A percentile compares a stretch with the other conserved stretches of the same genome.
These are phyloP conservation scores for Obelidium mucronatum DNA, from an alignment of 192 early-diverging fungal species.

Conservation along the genomic window DNA sequence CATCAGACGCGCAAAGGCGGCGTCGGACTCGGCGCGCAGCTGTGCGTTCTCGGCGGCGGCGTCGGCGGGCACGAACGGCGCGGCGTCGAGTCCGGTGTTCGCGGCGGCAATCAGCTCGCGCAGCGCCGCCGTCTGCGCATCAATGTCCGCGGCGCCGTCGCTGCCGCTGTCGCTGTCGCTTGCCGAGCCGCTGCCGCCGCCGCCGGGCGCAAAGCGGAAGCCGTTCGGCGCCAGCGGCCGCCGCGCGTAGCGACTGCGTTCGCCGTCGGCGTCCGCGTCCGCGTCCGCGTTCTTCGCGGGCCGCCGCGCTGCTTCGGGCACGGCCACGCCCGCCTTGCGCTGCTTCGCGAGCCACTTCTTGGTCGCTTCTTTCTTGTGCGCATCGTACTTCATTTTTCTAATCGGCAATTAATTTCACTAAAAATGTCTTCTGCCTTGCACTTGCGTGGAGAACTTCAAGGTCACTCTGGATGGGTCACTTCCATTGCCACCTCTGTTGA, in stretches of 20 bases:
- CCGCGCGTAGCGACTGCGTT: too few relatives aligned
- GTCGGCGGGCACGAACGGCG: background rate
- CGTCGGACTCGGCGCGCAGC: too few relatives aligned
- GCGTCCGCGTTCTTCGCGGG: background rate
- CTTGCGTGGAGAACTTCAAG: slow-evolving; percentile 45
- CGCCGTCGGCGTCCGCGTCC: background rate
- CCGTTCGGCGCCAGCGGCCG: too few relatives aligned
- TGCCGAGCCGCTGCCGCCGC: background rate
- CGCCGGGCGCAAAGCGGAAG: background rate
- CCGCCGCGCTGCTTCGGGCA: background rate
- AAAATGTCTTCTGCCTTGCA: background rate
- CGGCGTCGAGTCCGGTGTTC: background rate
- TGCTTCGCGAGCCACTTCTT: background rate
- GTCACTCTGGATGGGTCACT: slow-evolving; percentile 92
- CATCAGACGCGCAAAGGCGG: background rate
- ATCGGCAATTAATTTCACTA: background rate
- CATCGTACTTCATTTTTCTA: background rate
- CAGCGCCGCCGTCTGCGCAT: background rate
- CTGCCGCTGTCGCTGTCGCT: background rate
- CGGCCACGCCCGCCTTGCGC: background rate
- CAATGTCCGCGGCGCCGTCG: background rate
- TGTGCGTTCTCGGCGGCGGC: background rate
- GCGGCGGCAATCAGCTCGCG: background rate
- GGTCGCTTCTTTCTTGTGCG: background rate
- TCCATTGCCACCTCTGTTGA: slow-evolving; percentile 97